Conservation (phyloP, 257 asterid species). For the Solanum chmielewskii region DNA sequence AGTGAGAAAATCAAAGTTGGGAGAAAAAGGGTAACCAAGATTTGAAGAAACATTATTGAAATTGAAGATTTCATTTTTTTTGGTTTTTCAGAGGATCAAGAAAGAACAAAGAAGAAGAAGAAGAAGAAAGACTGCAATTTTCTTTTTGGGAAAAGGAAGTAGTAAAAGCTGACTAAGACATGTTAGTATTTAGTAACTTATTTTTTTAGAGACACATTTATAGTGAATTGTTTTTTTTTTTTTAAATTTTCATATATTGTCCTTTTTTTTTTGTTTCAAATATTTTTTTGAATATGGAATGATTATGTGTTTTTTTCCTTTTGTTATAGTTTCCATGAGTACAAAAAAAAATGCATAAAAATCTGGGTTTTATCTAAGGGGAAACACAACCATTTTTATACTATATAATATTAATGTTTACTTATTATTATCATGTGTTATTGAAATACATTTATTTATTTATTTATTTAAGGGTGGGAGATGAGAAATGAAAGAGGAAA, state of each 20-base stretch:
- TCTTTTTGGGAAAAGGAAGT: not conserved
- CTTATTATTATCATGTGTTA: too few relatives aligned
- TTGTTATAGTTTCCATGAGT: not conserved
- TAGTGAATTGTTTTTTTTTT: not conserved
- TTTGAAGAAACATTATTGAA: constrained; percentile 3
- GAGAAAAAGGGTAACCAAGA: constrained; percentile 8
- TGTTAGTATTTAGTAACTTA: not conserved
- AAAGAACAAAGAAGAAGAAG: not conserved
- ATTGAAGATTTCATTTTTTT: not conserved
- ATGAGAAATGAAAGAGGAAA: not conserved
- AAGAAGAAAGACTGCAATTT: not conserved
- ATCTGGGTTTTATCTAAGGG: not conserved
- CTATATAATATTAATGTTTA: not conserved
- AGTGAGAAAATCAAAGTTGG: constrained; percentile 26
- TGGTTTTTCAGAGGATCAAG: not conserved
- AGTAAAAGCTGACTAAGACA: constrained; percentile 2
- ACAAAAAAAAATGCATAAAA: not conserved
- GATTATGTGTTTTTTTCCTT: not conserved
- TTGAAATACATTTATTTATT: too few relatives aligned
- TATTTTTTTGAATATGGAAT: not conserved
- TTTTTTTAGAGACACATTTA: not conserved
- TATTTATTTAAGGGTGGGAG: not conserved
- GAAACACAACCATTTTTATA: not conserved
- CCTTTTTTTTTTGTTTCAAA: not conserved
- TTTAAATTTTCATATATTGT: not conserved